Conservation (phyloP, 768 basidiomycete species). For the Suillus sp. region DNA sequence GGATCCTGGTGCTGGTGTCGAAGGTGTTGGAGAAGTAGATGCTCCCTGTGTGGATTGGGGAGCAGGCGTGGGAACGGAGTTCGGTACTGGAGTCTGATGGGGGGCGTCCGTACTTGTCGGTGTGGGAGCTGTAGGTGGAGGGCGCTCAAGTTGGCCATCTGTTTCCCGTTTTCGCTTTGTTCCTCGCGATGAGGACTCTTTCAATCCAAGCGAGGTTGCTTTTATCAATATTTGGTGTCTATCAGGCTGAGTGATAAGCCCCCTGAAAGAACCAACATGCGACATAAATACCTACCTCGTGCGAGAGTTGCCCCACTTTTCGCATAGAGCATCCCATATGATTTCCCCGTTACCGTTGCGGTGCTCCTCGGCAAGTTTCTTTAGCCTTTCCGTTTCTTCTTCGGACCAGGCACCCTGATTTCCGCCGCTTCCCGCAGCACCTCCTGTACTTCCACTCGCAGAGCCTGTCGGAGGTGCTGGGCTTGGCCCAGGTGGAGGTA, state of each 20-base stretch:
- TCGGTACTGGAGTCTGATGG: conserved; percentile 31
- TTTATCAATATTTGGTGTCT: conserved; percentile 86
- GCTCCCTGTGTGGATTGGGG: conserved; percentile 29
- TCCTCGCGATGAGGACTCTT: conserved; percentile 69
- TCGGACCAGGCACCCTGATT: conserved; percentile 80
- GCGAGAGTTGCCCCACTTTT: conserved; percentile 71
- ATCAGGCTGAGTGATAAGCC: conserved; percentile 4
- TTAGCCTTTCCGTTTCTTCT: conserved; percentile 71
- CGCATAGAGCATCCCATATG: conserved; percentile 79
- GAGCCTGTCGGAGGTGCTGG: conserved; percentile 27
- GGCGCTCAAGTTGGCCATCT: conserved; percentile 36
- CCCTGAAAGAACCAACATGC: background rate
- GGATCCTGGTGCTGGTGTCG: conserved; percentile 32
- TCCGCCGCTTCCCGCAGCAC: conserved; percentile 36
- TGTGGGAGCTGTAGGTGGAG: conserved; percentile 24
- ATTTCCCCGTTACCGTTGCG: conserved; percentile 49
- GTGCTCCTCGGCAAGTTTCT: conserved; percentile 69
- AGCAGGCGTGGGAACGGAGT: conserved; percentile 32
- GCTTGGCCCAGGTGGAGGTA: conserved; percentile 28
- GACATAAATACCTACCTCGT: conserved; percentile 53
- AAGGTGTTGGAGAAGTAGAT: conserved; percentile 37
- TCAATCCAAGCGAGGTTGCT: conserved; percentile 76
- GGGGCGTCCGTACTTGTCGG: conserved; percentile 24
- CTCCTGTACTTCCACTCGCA: conserved; percentile 22
- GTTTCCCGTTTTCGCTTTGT: conserved; percentile 60